Base-by-base conservation (phyloP, 1,284 basidiomycete species). In the Pseudozyma sp. region DNA sequence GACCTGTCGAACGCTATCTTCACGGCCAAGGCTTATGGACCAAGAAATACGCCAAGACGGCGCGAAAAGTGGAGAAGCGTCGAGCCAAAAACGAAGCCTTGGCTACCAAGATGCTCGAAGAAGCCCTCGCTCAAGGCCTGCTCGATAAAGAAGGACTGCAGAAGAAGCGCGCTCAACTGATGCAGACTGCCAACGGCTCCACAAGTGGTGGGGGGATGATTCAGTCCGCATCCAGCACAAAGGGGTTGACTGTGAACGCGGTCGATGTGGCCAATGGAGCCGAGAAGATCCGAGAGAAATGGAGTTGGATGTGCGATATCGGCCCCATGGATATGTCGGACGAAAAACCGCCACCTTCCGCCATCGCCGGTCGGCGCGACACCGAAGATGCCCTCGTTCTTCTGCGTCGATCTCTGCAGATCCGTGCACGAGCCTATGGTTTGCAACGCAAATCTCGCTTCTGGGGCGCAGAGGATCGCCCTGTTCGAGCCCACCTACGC, bases 1-100 rank as follows among this genome's bases (percentile, higher is more conserved):
- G 86, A 0, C 86, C 87, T 0, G 71, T 74, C 5, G 71, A 50
- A 10, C 65, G 71, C 50, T 81, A 79, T 52, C 68, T 79, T 18
- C 49, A 59, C 16, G 77, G 79, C 8, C 70, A 76, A 44, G 56
- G 49, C 14, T 55, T 63, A 12, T 78, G 72, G 77, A 58, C 73
- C n/a, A 68, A 70, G 13, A 71, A 75, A 14, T 79, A 70, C 34
- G 60, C 53, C 42, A 75, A 71, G 35, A 62, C 59, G 0, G 76
- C 76, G 5, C 52, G 50, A 1, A 59, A 58, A 38, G 76, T 75
- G 14, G 76, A 78, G 38, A 72, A 66, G 53, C 53, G 63, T 11
- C 59, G 76, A 0, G 72, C 67, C 14, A 59, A 68, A 47, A 72
- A 76, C 44, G 68, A 78, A 47, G 34, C 53, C 14, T 31, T 55